These are phyloP conservation scores for Metarhizium anisopliae DNA, from an alignment of 2,329 filamentous ascomycete genomes.

Conservation along the genomic window DNA sequence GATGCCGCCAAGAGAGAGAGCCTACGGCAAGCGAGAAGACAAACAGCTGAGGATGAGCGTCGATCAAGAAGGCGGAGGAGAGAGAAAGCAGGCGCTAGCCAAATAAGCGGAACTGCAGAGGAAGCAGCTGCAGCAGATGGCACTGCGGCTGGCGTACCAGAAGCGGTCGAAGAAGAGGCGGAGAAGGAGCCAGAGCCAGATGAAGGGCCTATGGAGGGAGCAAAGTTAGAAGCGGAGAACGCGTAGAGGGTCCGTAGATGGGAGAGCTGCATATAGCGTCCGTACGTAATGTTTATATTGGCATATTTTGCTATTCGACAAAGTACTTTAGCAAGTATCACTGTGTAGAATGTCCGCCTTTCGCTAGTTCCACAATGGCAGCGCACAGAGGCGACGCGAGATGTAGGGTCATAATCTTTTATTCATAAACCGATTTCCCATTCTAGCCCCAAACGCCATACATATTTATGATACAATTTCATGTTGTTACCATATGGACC, in stretches of 20 bases:
- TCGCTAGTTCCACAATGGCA: neutral
- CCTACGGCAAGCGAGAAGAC: slow-evolving; percentile 51
- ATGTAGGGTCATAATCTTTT: neutral
- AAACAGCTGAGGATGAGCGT: slow-evolving; percentile 73
- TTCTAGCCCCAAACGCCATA: neutral
- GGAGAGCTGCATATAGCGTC: slow-evolving; percentile 14
- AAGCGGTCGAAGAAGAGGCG: slow-evolving; percentile 5
- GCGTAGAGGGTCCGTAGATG: slow-evolving; percentile 1
- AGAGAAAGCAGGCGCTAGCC: slow-evolving; percentile 42
- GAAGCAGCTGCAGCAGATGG: slow-evolving; percentile 11
- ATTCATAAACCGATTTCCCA: neutral
- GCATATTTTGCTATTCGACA: neutral
- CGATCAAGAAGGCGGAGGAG: slow-evolving; percentile 57
- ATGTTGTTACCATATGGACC: neutral
- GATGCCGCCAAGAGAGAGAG: slow-evolving; percentile 46
- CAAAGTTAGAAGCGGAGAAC: slow-evolving; percentile 9
- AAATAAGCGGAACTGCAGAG: slow-evolving; percentile 16
- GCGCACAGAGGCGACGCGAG: neutral
- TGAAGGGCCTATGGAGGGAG: neutral
- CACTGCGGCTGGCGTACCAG: slow-evolving; percentile 4
- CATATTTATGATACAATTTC: neutral
- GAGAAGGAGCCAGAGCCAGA: slow-evolving; percentile 1
- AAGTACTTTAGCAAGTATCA: neutral
- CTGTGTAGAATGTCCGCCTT: neutral
- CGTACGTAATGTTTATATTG: slow-evolving; percentile 29